These are phyloP conservation scores for Pyrenochaeta sp. DNA, from an alignment of 2,329 filamentous ascomycete species.

Conservation along the genomic window DNA sequence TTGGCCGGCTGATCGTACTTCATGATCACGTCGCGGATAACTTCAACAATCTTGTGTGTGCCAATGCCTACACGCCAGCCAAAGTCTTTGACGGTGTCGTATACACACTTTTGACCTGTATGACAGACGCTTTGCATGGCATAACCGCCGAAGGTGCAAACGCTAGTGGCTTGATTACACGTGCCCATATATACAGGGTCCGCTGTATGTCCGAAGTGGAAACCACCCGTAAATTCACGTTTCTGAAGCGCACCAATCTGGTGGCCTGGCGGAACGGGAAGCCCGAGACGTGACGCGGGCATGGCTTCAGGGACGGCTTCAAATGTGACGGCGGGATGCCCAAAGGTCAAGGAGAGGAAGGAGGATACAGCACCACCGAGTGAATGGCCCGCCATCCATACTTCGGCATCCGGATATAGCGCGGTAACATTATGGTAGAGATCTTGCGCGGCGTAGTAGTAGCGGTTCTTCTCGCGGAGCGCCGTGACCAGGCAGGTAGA, in stretches of 20 bases:
- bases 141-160: slow-evolving; percentile 91
- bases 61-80: slow-evolving; percentile 92
- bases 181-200: slow-evolving; percentile 95
- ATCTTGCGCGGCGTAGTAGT: slow-evolving; percentile 88
- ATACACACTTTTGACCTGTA: slow-evolving; percentile 84
- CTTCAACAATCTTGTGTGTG: slow-evolving; percentile 87
- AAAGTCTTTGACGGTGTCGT: slow-evolving; percentile 90
- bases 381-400: slow-evolving; percentile 94
- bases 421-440: slow-evolving; percentile 92
- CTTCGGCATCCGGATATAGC: slow-evolving; percentile 81
- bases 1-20: slow-evolving; percentile 82
- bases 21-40: slow-evolving; percentile 86
- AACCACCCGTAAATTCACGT: slow-evolving; percentile 73
- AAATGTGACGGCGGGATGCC: slow-evolving; percentile 88
- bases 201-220: slow-evolving; percentile 93
- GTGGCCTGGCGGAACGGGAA: slow-evolving; percentile 83
- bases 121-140: slow-evolving; percentile 95
- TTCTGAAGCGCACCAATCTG: slow-evolving; percentile 74
- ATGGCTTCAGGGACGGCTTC: slow-evolving; percentile 92
- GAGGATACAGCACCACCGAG: slow-evolving; percentile 88
- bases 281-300: slow-evolving; percentile 81
- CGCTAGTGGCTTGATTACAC: slow-evolving; percentile 88
- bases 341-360: slow-evolving; percentile 90
- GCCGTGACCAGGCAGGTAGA: slow-evolving; percentile 84
- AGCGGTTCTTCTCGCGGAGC: slow-evolving; percentile 82